phyloP scores from a whole-genome alignment of 2,329 filamentous ascomycete species.

The Colletotrichum filicis region DNA sequence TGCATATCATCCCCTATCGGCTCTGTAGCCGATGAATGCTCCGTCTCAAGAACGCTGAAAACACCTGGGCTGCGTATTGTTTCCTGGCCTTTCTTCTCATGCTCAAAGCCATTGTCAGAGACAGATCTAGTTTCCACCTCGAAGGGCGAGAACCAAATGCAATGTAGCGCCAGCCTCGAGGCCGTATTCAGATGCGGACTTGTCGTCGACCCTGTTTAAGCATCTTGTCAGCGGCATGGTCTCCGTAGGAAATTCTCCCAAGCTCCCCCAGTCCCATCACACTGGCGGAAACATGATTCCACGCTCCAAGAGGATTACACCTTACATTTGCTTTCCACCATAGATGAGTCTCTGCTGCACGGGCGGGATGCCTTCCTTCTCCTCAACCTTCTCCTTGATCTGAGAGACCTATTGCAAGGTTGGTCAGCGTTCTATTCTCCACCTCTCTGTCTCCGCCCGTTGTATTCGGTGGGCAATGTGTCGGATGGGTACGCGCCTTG shows the following conservation, averaged over 20 bases:
- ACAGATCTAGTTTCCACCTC: slow-evolving; percentile 69
- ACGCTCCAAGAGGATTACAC: not conserved
- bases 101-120: not conserved
- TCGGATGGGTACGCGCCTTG: slow-evolving; percentile 69
- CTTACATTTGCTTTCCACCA: slow-evolving; percentile 96
- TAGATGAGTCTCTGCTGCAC: slow-evolving; percentile 97
- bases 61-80: not conserved
- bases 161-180: slow-evolving; percentile 93
- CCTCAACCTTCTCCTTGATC: slow-evolving; percentile 99
- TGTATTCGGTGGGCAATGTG: not conserved
- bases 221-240: not conserved
- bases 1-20: not conserved
- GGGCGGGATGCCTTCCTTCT: slow-evolving; percentile 98
- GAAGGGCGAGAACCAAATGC: slow-evolving; percentile 93
- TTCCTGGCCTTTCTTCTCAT: not conserved
- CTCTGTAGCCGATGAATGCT: not conserved
- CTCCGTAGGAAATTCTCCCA: not conserved
- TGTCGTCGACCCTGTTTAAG: slow-evolving; percentile 84
- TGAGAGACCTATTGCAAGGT: slow-evolving; percentile 75
- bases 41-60: not conserved
- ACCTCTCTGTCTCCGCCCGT: not conserved
- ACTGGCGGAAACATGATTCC: not conserved
- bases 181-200: slow-evolving; percentile 89
- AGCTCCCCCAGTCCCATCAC: too few species aligned
- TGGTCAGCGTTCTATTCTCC: not conserved